Percentiles rank a stretch among this genome's conserved stretches.
Evolutionary conservation across 148 eudicot genomes (phyloP).

Genomic region (Gaultheria prostrata): DNA sequence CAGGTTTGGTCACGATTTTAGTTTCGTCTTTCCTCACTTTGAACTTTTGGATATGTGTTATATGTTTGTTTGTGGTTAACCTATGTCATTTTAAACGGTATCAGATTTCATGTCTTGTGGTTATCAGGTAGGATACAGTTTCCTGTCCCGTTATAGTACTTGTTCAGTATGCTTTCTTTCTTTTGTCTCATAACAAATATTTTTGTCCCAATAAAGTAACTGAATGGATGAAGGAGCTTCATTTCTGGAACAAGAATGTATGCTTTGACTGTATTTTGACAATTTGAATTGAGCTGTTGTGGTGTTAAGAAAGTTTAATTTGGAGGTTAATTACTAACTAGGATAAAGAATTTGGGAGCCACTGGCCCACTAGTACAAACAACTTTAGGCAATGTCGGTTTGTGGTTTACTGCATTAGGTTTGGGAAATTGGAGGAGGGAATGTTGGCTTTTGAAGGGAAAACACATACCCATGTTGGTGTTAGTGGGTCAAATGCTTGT

Average conservation of each 20-base stretch:
- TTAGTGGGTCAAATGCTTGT: background rate
- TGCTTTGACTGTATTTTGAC: constrained; percentile 8
- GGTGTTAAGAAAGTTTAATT: background rate
- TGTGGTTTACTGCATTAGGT: background rate
- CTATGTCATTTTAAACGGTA: background rate
- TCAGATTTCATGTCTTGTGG: background rate
- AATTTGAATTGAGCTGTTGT: background rate
- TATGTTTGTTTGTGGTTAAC: background rate
- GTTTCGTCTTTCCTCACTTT: background rate
- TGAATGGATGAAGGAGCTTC: constrained; percentile 1
- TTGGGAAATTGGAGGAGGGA: background rate
- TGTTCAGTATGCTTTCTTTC: background rate
- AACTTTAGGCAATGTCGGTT: background rate
- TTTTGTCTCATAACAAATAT: background rate
- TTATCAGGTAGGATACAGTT: background rate
- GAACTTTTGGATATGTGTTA: constrained; percentile 6
- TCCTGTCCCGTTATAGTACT: background rate
- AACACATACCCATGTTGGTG: background rate
- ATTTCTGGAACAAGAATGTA: background rate
- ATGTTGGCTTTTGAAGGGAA: background rate
- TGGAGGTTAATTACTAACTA: background rate
- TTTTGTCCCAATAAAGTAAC: background rate
- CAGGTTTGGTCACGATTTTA: constrained; percentile 46
- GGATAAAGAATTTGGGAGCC: background rate
- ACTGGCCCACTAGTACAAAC: background rate